phyloP scores from a whole-genome alignment of 1,284 basidiomycete genomes.

The Tilletia caries region DNA sequence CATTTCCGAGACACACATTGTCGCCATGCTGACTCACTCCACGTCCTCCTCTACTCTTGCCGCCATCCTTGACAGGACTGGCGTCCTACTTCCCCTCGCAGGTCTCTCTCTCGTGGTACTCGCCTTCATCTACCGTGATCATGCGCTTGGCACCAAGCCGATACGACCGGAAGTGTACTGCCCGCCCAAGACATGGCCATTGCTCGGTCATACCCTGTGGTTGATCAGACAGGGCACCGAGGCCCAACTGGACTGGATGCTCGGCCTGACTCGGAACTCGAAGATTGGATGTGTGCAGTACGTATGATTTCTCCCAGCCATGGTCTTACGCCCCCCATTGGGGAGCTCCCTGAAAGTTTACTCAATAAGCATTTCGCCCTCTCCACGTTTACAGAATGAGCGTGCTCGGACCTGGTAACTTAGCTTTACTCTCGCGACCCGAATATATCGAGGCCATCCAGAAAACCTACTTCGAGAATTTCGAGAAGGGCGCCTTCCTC shows the following conservation, averaged over 20 bases:
- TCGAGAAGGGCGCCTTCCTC: too few species aligned
- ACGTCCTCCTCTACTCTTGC: slow-evolving; percentile 55
- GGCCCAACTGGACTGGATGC: background rate
- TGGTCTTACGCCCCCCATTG: too few species aligned
- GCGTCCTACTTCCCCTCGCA: slow-evolving; percentile 54
- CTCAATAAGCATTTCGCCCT: too few species aligned
- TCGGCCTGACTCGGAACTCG: background rate
- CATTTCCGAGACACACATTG: too few species aligned
- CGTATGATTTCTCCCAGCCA: too few species aligned
- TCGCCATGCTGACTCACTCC: slow-evolving; percentile 57
- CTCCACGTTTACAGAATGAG: too few species aligned
- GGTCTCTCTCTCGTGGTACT: slow-evolving; percentile 50
- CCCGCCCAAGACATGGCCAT: background rate
- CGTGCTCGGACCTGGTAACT: slow-evolving; percentile 18
- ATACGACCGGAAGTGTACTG: slow-evolving; percentile 6
- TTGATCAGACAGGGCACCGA: background rate
- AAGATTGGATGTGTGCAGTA: background rate
- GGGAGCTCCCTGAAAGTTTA: background rate
- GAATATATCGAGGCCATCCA: slow-evolving; percentile 50
- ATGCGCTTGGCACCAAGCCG: background rate
- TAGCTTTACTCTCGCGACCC: slow-evolving; percentile 28
- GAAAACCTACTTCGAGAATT: slow-evolving; percentile 51
- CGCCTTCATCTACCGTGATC: slow-evolving; percentile 16
- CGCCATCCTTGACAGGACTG: slow-evolving; percentile 50
- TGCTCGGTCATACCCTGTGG: slow-evolving; percentile 9